phyloP scores from a whole-genome alignment of 1,284 basidiomycete species.

The Irpex sp. region DNA sequence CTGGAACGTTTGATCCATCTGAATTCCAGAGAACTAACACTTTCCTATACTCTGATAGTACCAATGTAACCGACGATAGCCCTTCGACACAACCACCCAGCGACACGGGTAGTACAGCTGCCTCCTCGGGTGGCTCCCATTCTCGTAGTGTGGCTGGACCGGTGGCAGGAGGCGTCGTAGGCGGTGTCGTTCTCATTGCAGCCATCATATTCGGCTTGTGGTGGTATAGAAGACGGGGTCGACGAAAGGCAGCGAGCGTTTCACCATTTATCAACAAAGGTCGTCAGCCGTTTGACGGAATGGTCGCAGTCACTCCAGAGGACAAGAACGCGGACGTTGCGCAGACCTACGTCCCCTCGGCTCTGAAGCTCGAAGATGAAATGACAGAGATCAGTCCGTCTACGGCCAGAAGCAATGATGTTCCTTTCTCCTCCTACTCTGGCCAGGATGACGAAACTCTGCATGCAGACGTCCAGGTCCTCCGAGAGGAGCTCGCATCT shows the following conservation, averaged over 20 bases:
- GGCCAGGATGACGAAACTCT: neutral
- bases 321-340: neutral
- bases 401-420: neutral
- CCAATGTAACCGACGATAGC: neutral
- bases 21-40: neutral
- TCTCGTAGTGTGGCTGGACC: neutral
- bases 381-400: neutral
- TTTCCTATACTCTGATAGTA: neutral
- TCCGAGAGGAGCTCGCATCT: neutral
- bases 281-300: neutral
- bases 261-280: neutral
- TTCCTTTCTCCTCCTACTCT: neutral
- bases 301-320: neutral
- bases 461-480: neutral
- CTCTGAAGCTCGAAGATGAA: neutral
- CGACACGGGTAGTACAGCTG: neutral
- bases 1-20: neutral
- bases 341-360: neutral
- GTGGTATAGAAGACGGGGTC: neutral
- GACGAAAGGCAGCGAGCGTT: neutral
- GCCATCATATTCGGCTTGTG: neutral
- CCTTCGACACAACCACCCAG: neutral
- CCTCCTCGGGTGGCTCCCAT: neutral
- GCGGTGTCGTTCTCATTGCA: neutral
- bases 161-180: neutral